Conservation (phyloP, 2,329 filamentous ascomycete species). For the Claviceps purpurea region DNA sequence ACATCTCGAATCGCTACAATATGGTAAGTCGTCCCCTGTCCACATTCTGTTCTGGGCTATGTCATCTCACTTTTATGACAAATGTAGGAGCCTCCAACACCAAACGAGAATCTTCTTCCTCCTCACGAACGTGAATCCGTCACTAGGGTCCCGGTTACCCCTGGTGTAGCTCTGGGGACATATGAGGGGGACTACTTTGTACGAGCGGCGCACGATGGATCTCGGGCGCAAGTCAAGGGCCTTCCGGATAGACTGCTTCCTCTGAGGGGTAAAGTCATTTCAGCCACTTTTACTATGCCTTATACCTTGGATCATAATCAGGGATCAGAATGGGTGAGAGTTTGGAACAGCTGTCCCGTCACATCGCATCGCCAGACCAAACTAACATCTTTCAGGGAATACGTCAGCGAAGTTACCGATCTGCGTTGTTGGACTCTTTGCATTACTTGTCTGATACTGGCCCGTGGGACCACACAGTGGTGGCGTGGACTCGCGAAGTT, state of each 20-base stretch:
- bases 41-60: no score
- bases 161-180: constrained; percentile 4
- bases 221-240: neutral
- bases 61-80: neutral
- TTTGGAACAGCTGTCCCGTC: neutral
- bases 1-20: neutral
- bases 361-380: neutral
- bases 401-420: constrained; percentile 56
- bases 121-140: constrained; percentile 3
- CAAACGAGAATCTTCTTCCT: constrained; percentile 3
- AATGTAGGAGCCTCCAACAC: neutral
- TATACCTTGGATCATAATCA: neutral
- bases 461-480: constrained; percentile 79
- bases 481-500: constrained; percentile 90
- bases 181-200: constrained; percentile 5
- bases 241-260: neutral
- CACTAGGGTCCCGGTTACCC: constrained; percentile 4
- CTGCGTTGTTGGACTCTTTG: constrained; percentile 82
- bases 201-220: neutral
- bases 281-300: constrained; percentile 4
- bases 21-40: neutral
- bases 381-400: constrained; percentile 1
- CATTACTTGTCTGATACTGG: constrained; percentile 69
- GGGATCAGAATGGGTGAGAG: constrained; percentile 1
- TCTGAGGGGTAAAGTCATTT: neutral